Base-by-base conservation (phyloP, 768 basidiomycete genomes). In the Mycena haematopus region DNA sequence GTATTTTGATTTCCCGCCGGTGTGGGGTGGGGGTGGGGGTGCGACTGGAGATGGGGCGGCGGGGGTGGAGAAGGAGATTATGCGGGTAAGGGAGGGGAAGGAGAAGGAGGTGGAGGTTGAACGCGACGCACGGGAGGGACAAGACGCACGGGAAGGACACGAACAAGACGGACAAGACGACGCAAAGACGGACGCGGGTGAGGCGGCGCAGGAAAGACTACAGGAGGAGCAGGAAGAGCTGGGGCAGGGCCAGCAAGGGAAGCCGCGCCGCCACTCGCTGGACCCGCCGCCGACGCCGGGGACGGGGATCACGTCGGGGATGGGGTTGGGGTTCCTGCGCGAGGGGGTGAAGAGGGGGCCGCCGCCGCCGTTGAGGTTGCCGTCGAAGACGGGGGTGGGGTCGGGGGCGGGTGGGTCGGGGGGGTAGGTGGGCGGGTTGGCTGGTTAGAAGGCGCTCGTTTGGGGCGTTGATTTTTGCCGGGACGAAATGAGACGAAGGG, bases 1-100 rank as follows among this genome's bases (percentile, higher is more conserved):
- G 33, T 67, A 67, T 36, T 67, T 67, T 45, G 66, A 67, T 29
- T 54, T 67, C 36, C 57, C 66, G 57, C 58, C 56, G 24, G 50
- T 59, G 50, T n/a, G 21, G 24, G 56, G 29, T 29, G 24, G 29
- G 29, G 29, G 29, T 10, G 60, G 22, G 19, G 51, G 13, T 45
- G 46, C 29, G 2, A 22, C 17, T 17, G 33, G 14, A 17, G 44
- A 13, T 17, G 21, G 29, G 2, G 54, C 27, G 45, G 19, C 31
- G 6, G 47, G 17, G 46, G 54, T 62, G 49, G 60, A 62, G 60
- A 42, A 42, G 60, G 60, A 62, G 60, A 62, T 62, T 47, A 57
- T 62, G 56, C n/a, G n/a, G n/a, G n/a, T n/a, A n/a, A 24, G 45
- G 42, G 49, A 25, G 29, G 40, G 7, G 52, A 25, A 27, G 42